Base-by-base conservation (phyloP, 768 basidiomycete genomes). In the Macrolepiota fuliginosa region DNA sequence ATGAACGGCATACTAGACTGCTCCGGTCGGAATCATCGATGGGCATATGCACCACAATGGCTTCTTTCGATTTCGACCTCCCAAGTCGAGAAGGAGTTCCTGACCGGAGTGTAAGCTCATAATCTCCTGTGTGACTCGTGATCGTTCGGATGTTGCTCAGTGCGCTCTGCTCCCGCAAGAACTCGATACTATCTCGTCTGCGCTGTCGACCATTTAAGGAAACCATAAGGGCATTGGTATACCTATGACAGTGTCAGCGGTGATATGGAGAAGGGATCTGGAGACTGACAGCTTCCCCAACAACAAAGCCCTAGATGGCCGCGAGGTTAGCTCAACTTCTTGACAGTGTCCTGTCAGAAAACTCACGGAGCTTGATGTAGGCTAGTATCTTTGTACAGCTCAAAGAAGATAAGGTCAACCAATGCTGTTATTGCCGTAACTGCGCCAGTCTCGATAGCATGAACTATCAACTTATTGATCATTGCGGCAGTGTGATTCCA, bases 381-480 rank as follows among this genome's bases (percentile, higher is more conserved):
- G 19, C 52, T 61, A 37, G 52, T 45, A 15, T 53, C 32, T 46
- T 54, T 61, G 42, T 46, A 61, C 19, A 61, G 39, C 19, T 61
- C 59, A 42, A 45, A 64, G 17, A 64, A 32, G 1, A 60, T 40
- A 10, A 64, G 55, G 12, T 64, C 61, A 25, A 62, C 25, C 32
- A 56, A 24, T 9, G 59, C 60, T 19, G 57, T 54, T 10, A 58
- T 13, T n/a, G 62, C 64, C 15, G 64, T 64, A 6, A 64, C 42
- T 9, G 64, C 49, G 9, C 64, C 64, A 49, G 64, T 64, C 51
- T 64, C 64, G n/a, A 64, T 62, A 12, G 64, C 49, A 25, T 62
- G 55, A 13, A 62, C 42, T 25, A 64, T 58, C 17, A 64, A 56
- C 36, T 49, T 61, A 35, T 64, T 64, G 42, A 64, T 46, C 61